These are phyloP conservation scores for Monilinia vaccinii-corymbosi DNA, from an alignment of 2,329 filamentous ascomycete species.

Conservation along the genomic window DNA sequence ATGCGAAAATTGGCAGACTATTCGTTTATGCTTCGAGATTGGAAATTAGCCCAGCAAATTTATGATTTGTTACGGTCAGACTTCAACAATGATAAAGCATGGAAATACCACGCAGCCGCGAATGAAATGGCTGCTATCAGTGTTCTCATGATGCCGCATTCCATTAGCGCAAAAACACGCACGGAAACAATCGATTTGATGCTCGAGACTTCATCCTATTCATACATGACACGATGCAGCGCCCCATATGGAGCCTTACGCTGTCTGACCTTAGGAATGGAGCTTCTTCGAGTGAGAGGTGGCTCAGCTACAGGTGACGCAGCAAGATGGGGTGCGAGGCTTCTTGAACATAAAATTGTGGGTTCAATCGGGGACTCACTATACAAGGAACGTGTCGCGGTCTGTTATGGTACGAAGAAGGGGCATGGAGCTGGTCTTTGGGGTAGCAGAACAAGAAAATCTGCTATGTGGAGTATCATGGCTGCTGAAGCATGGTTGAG, in stretches of 20 bases:
- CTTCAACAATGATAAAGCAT: slow-evolving; percentile 92
- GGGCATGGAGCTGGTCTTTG: slow-evolving; percentile 57
- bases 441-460: slow-evolving; percentile 71
- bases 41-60: slow-evolving; percentile 82
- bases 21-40: slow-evolving; percentile 94
- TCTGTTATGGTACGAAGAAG: slow-evolving; percentile 69
- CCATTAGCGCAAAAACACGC: slow-evolving; percentile 64
- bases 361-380: slow-evolving; percentile 72
- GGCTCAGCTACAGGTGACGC: slow-evolving; percentile 78
- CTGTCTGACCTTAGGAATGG: slow-evolving; percentile 64
- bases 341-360: slow-evolving; percentile 70
- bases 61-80: slow-evolving; percentile 86
- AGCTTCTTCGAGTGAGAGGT: slow-evolving; percentile 73
- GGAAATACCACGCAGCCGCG: slow-evolving; percentile 86
- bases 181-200: slow-evolving; percentile 76
- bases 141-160: slow-evolving; percentile 66
- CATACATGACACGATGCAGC: slow-evolving; percentile 77
- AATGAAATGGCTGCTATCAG: slow-evolving; percentile 93
- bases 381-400: slow-evolving; percentile 75
- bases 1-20: slow-evolving; percentile 93
- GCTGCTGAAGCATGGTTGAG: slow-evolving; percentile 77
- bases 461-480: slow-evolving; percentile 79
- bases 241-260: slow-evolving; percentile 74
- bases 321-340: slow-evolving; percentile 70
- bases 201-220: slow-evolving; percentile 85